phyloP scores from a whole-genome alignment of 176 grass and related monocot species.

The maize (Zea mays) region Zm-B73-REFERENCE-NAM-5.0 NC_050105.1:124598001-124598500 shows the following conservation, averaged over 20 bases:
- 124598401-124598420: too few species aligned
- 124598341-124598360: conserved; percentile 26
- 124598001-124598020: background rate
- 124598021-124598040: background rate
- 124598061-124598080: background rate
- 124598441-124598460: too few species aligned
- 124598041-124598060: too few species aligned
- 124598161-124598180: background rate
- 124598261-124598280: background rate
- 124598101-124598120: background rate
- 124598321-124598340: conserved; percentile 22
- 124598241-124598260: conserved; percentile 45
- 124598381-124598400: too few species aligned
- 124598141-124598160: background rate
- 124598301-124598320: conserved; percentile 85
- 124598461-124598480: too few species aligned
- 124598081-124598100: background rate
- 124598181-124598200: conserved; percentile 3
- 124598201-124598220: conserved; percentile 62
- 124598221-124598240: conserved; percentile 84
- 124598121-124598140: background rate
- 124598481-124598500: too few species aligned
- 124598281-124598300: conserved; percentile 43
- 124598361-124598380: background rate
- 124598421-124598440: too few species aligned